Percentiles rank a stretch among this genome's conserved stretches.
phyloP scores from a whole-genome alignment of 331 rosid species.

The Acacia pycnantha region DNA sequence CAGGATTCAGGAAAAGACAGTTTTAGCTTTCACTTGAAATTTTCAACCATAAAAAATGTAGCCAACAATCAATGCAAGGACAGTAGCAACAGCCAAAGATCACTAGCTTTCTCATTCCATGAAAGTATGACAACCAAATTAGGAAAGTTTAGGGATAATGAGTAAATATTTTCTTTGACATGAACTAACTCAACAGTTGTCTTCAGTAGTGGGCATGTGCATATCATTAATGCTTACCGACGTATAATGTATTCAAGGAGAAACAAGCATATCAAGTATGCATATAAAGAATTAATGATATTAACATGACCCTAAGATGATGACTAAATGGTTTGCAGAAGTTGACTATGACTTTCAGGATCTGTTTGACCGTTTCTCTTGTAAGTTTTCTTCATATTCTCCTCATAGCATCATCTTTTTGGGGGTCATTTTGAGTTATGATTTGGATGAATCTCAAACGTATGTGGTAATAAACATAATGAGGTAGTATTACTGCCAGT shows the following conservation, averaged over 20 bases:
- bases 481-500: constrained; percentile 18
- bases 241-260: constrained; percentile 8
- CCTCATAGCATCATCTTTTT: not conserved
- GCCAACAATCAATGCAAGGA: constrained; percentile 1
- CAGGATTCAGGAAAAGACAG: not conserved
- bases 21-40: not conserved
- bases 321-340: not conserved
- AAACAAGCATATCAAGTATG: not conserved
- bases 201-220: not conserved
- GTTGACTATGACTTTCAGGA: constrained; percentile 1
- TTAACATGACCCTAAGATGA: not conserved
- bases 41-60: constrained; percentile 5
- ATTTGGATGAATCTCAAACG: constrained; percentile 7
- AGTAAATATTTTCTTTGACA: not conserved
- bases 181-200: not conserved
- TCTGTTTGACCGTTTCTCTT: not conserved
- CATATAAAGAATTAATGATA: constrained; percentile 1
- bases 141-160: not conserved
- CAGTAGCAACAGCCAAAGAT: constrained; percentile 15
- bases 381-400: constrained; percentile 13
- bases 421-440: not conserved
- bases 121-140: constrained; percentile 1
- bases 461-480: not conserved
- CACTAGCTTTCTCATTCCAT: not conserved
- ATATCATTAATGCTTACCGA: constrained; percentile 2